phyloP scores from a whole-genome alignment of 164 flowering plant genomes.

The Protea cynaroides region DNA sequence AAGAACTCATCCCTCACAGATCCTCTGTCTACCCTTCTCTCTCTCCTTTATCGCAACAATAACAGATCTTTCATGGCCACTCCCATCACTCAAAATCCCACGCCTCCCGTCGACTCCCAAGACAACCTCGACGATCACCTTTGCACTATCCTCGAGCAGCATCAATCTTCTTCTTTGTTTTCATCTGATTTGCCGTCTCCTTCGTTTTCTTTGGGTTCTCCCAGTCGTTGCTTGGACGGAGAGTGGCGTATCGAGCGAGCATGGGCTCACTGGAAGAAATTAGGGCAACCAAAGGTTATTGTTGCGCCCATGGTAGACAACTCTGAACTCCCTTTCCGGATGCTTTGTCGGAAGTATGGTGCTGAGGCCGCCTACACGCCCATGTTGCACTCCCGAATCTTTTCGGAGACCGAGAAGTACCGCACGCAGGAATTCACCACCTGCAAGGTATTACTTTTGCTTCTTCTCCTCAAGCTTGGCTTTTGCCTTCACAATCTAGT shows the following conservation, averaged over 20 bases:
- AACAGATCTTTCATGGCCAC: conserved; percentile 29
- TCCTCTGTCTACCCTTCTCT: conserved; percentile 1
- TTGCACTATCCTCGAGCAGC: conserved; percentile 6
- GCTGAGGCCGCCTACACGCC: conserved; percentile 96
- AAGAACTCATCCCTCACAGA: conserved; percentile 7
- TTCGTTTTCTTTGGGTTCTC: conserved; percentile 16
- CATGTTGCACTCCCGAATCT: conserved; percentile 87
- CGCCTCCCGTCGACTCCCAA: conserved; percentile 13
- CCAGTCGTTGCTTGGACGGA: conserved; percentile 26
- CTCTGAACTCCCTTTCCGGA: conserved; percentile 90
- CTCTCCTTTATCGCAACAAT: background rate
- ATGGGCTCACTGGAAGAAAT: conserved; percentile 84
- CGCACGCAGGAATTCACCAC: conserved; percentile 74
- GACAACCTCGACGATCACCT: conserved; percentile 28
- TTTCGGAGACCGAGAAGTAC: conserved; percentile 72
- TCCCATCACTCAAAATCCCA: conserved; percentile 12
- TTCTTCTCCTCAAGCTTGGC: background rate
- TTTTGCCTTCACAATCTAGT: too few relatives aligned
- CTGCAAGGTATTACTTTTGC: conserved; percentile 46
- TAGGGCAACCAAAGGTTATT: conserved; percentile 70
- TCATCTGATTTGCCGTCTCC: conserved; percentile 2
- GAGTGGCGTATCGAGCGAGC: conserved; percentile 63
- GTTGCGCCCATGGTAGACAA: conserved; percentile 99
- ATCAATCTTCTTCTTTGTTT: background rate
- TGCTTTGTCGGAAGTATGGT: conserved; percentile 91